Evolutionary conservation across 176 grass and related monocot genomes (phyloP).

Genomic region (Rhynchospora tenuis): DNA sequence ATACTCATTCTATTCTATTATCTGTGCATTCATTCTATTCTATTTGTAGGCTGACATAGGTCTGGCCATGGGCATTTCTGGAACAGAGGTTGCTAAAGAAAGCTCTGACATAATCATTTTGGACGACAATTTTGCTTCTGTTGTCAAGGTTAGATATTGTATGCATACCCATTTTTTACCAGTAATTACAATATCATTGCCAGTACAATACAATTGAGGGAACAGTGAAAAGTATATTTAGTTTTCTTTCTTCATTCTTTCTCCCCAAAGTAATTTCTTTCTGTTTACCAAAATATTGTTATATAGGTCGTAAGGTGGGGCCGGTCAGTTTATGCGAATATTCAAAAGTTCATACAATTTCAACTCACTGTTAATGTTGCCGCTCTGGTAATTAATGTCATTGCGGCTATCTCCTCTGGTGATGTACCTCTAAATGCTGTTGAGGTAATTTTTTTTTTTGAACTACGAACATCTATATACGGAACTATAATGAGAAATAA

Average conservation of each 20-base stretch:
- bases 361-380: constrained; percentile 97
- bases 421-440: constrained; percentile 95
- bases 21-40: background rate
- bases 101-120: constrained; percentile 97
- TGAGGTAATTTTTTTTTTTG: constrained; percentile 41
- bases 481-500: background rate
- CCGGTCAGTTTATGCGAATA: constrained; percentile 94
- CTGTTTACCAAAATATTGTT: constrained; percentile 4
- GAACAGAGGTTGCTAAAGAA: constrained; percentile 99
- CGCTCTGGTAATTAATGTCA: constrained; percentile 91
- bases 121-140: constrained; percentile 88
- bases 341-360: constrained; percentile 99
- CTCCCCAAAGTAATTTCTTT: constrained; percentile 15
- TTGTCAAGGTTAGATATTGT: constrained; percentile 75
- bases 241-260: background rate
- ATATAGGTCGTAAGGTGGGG: constrained; percentile 92
- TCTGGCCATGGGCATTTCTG: constrained; percentile 88
- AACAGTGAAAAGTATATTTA: background rate
- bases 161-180: constrained; percentile 7
- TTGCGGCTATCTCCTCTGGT: constrained; percentile 89
- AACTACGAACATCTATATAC: background rate
- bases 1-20: background rate
- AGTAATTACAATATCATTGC: constrained; percentile 3
- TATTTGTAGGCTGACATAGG: constrained; percentile 94
- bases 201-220: constrained; percentile 14